Evolutionary conservation across 2,329 filamentous ascomycete genomes (phyloP).

Genomic region (Nemania abortiva): DNA sequence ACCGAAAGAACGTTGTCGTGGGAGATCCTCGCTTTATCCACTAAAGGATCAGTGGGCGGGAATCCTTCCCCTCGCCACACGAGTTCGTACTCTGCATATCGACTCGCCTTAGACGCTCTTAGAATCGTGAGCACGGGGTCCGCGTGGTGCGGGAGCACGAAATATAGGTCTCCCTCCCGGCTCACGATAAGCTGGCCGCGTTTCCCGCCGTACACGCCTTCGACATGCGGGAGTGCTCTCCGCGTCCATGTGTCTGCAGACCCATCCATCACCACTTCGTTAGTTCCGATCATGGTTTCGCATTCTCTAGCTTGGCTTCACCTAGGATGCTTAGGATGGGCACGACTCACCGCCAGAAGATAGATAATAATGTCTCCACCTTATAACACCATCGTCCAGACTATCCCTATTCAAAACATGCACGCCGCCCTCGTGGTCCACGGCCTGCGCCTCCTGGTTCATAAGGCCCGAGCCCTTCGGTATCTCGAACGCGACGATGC

Average conservation of each 20-base stretch:
- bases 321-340: not conserved
- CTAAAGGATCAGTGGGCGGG: slow-evolving; percentile 56
- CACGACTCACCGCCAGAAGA: slow-evolving; percentile 48
- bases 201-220: slow-evolving; percentile 50
- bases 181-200: slow-evolving; percentile 55
- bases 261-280: not conserved
- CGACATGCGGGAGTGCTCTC: slow-evolving; percentile 49
- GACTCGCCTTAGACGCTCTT: slow-evolving; percentile 46
- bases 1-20: slow-evolving; percentile 54
- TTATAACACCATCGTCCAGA: slow-evolving; percentile 45
- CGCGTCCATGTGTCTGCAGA: slow-evolving; percentile 52
- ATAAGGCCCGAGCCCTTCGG: slow-evolving; percentile 60
- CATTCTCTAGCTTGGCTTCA: not conserved
- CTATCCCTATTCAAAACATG: slow-evolving; percentile 63
- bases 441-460: slow-evolving; percentile 64
- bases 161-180: slow-evolving; percentile 52
- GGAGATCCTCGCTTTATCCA: slow-evolving; percentile 54
- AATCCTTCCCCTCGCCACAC: slow-evolving; percentile 54
- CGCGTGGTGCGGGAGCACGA: slow-evolving; percentile 54
- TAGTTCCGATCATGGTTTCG: too few species aligned
- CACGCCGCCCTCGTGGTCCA: slow-evolving; percentile 59
- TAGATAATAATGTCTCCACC: slow-evolving; percentile 58
- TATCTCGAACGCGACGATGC: slow-evolving; percentile 60
- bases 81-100: slow-evolving; percentile 52
- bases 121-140: slow-evolving; percentile 50